These are phyloP conservation scores for Trichoderma gracile DNA, from an alignment of 2,329 filamentous ascomycete genomes.

Conservation along the genomic window DNA sequence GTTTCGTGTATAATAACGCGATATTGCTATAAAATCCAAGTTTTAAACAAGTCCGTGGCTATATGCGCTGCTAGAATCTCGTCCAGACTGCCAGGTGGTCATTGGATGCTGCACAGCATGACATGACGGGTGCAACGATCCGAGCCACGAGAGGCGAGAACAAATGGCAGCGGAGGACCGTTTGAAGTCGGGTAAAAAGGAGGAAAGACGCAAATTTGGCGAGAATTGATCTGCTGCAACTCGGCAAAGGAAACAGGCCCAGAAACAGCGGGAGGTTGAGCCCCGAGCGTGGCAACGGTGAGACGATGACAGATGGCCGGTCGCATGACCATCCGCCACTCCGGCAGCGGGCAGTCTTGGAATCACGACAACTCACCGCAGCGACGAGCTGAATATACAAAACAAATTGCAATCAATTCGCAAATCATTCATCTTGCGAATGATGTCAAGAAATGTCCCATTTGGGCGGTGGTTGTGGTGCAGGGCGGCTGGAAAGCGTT, in stretches of 20 bases:
- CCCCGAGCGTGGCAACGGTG: constrained; percentile 16
- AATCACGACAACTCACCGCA: constrained; percentile 7
- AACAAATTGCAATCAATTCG: neutral
- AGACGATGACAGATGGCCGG: constrained; percentile 9
- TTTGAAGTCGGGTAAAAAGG: neutral
- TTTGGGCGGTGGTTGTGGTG: constrained; percentile 25
- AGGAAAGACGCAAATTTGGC: neutral
- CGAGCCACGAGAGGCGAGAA: neutral
- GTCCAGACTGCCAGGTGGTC: neutral
- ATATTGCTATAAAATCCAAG: neutral
- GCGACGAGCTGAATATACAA: neutral
- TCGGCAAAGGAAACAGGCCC: neutral
- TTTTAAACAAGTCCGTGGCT: neutral
- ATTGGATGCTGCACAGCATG: constrained; percentile 9
- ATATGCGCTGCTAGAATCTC: neutral
- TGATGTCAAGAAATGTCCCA: neutral
- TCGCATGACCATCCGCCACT: constrained; percentile 26
- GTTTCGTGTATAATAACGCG: neutral
- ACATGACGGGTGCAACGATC: constrained; percentile 22
- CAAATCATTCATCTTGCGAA: neutral
- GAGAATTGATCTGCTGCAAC: neutral
- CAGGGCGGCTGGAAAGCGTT: constrained; percentile 28
- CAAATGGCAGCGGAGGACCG: neutral
- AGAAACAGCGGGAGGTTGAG: neutral
- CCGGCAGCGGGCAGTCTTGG: constrained; percentile 13